phyloP scores from a whole-genome alignment of 148 eudicot species.

The Rhododendron simsii region DNA sequence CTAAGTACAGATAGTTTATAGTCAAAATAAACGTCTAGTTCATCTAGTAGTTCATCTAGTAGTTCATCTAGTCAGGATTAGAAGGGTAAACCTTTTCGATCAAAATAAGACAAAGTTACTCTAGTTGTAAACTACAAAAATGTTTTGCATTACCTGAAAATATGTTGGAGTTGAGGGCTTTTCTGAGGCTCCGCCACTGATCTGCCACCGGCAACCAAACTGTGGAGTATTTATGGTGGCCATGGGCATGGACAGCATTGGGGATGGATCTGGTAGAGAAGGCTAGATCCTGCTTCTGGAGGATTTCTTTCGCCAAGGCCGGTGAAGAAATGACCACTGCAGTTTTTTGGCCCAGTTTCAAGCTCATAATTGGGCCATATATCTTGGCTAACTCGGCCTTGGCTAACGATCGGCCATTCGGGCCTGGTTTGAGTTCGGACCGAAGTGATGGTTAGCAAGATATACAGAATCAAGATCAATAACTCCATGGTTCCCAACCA shows the following conservation, averaged over 20 bases:
- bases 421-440: too few species aligned
- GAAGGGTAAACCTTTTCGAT: not conserved
- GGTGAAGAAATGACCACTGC: slow-evolving; percentile 8
- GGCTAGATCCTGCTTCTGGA: not conserved
- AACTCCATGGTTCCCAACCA: not conserved
- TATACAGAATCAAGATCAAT: not conserved
- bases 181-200: not conserved
- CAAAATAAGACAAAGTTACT: not conserved
- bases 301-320: slow-evolving; percentile 5
- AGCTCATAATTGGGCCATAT: slow-evolving; percentile 14
- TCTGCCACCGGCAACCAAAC: not conserved
- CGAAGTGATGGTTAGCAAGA: not conserved
- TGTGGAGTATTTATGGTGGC: not conserved
- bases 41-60: too few species aligned
- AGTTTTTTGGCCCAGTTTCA: slow-evolving; percentile 12
- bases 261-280: not conserved
- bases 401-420: too few species aligned
- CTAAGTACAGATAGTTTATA: not conserved
- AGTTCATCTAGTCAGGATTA: not conserved
- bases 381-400: slow-evolving; percentile 14
- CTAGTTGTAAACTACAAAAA: not conserved
- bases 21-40: not conserved
- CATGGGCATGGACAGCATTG: not conserved
- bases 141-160: not conserved
- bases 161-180: not conserved